Percentiles rank a stretch among this genome's conserved stretches.
These are phyloP conservation scores for Exsudoporus floridanus DNA, from an alignment of 1,284 basidiomycete genomes.

Conservation along the genomic window DNA sequence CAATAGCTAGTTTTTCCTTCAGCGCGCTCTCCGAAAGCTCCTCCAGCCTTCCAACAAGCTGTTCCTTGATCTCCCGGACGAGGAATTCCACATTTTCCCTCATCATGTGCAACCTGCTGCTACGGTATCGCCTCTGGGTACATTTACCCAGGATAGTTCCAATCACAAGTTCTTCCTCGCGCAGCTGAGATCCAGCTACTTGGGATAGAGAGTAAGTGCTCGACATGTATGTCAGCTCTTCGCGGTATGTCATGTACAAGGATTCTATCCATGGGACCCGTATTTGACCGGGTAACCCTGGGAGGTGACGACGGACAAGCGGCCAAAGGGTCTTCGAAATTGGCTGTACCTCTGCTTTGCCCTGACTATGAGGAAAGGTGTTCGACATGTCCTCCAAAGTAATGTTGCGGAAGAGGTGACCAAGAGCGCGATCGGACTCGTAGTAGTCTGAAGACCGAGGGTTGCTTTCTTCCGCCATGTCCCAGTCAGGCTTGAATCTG, in stretches of 20 bases:
- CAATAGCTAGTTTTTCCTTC: slow-evolving; percentile 46
- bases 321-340: slow-evolving; percentile 48
- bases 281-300: slow-evolving; percentile 32
- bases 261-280: slow-evolving; percentile 36
- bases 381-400: slow-evolving; percentile 43
- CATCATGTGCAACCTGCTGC: slow-evolving; percentile 63
- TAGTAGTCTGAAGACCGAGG: slow-evolving; percentile 68
- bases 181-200: slow-evolving; percentile 51
- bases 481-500: slow-evolving; percentile 74
- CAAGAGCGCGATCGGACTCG: slow-evolving; percentile 63
- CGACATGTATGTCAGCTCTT: slow-evolving; percentile 68
- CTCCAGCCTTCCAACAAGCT: slow-evolving; percentile 41
- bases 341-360: slow-evolving; percentile 41
- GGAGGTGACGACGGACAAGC: slow-evolving; percentile 41
- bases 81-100: slow-evolving; percentile 54
- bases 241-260: slow-evolving; percentile 53
- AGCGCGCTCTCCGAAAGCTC: slow-evolving; percentile 32
- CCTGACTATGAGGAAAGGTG: slow-evolving; percentile 20
- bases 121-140: slow-evolving; percentile 57
- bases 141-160: slow-evolving; percentile 72
- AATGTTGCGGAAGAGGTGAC: slow-evolving; percentile 64
- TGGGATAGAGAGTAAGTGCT: slow-evolving; percentile 66
- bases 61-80: slow-evolving; percentile 50
- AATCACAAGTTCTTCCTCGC: slow-evolving; percentile 71
- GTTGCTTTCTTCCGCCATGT: slow-evolving; percentile 59